These are phyloP conservation scores for Fonsecaea multimorphosa DNA, from an alignment of 2,329 filamentous ascomycete genomes.

Conservation along the genomic window DNA sequence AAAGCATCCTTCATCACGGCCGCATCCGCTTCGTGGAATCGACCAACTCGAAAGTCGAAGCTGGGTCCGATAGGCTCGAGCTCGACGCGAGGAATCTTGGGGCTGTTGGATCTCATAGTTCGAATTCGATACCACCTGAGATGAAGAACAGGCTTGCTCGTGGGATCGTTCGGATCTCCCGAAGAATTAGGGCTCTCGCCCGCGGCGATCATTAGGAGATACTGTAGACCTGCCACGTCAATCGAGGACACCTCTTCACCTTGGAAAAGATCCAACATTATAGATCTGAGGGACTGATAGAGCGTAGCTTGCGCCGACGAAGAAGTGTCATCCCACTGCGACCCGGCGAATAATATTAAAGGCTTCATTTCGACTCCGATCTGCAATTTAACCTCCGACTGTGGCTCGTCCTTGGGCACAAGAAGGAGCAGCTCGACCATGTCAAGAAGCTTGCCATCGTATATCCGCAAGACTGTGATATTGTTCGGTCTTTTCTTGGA, in stretches of 20 bases:
- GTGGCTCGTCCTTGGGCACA: conserved; percentile 62
- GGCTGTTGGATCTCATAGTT: conserved; percentile 79
- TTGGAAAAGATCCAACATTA: conserved; percentile 90
- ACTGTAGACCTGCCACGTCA: conserved; percentile 93
- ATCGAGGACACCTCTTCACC: conserved; percentile 80
- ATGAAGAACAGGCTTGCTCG: conserved; percentile 56
- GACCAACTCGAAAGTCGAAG: conserved; percentile 87
- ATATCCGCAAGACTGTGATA: conserved; percentile 81
- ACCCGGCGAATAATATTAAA: conserved; percentile 88
- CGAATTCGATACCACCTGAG: conserved; percentile 83
- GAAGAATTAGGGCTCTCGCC: conserved; percentile 62
- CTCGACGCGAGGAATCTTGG: conserved; percentile 87
- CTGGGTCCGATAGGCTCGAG: conserved; percentile 94
- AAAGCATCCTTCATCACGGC: conserved; percentile 86
- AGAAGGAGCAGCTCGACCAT: conserved; percentile 92
- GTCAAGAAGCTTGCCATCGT: conserved; percentile 85
- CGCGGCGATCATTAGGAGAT: conserved; percentile 81
- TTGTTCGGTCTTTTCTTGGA: conserved; percentile 96
- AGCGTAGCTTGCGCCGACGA: conserved; percentile 60
- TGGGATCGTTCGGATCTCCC: conserved; percentile 41
- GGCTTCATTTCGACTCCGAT: conserved; percentile 82
- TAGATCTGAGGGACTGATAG: conserved; percentile 83
- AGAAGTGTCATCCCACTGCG: conserved; percentile 82
- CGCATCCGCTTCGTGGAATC: conserved; percentile 77
- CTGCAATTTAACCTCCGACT: conserved; percentile 68